Conservation (phyloP, 306 rosid genomes). For the Glycyrrhiza uralensis region DNA sequence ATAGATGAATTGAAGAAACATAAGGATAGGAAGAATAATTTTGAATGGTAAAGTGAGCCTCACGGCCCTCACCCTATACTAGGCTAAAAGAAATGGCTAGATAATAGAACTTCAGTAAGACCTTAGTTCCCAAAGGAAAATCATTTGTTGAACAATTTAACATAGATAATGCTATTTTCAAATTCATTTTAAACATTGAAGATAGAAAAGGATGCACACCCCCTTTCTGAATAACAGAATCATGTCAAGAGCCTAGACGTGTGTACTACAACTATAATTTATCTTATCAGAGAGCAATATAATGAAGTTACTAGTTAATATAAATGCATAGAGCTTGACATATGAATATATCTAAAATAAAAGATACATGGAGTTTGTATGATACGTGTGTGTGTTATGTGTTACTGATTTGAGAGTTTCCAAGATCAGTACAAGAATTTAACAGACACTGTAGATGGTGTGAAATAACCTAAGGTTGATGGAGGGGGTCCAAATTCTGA, state of each 20-base stretch:
- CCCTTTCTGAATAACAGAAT: neutral
- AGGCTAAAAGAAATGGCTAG: neutral
- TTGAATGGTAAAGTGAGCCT: neutral
- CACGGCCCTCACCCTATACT: too few species aligned
- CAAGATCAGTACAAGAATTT: neutral
- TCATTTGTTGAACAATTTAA: neutral
- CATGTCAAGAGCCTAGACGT: neutral
- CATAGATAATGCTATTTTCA: neutral
- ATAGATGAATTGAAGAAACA: too few species aligned
- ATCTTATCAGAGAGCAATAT: neutral
- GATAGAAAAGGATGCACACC: neutral
- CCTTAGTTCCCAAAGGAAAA: neutral
- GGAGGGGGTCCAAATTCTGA: neutral
- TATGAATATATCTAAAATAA: neutral
- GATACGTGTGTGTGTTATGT: neutral
- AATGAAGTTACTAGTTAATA: neutral
- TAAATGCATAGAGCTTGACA: neutral
- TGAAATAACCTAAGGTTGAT: neutral
- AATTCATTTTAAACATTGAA: neutral
- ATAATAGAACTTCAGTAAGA: neutral
- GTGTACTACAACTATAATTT: neutral
- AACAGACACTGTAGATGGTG: neutral
- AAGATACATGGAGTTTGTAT: neutral
- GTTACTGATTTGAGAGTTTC: neutral
- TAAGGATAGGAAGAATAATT: too few species aligned